Evolutionary conservation across 2,329 filamentous ascomycete genomes (phyloP).

Genomic region (Lasiodiplodia citricola): DNA sequence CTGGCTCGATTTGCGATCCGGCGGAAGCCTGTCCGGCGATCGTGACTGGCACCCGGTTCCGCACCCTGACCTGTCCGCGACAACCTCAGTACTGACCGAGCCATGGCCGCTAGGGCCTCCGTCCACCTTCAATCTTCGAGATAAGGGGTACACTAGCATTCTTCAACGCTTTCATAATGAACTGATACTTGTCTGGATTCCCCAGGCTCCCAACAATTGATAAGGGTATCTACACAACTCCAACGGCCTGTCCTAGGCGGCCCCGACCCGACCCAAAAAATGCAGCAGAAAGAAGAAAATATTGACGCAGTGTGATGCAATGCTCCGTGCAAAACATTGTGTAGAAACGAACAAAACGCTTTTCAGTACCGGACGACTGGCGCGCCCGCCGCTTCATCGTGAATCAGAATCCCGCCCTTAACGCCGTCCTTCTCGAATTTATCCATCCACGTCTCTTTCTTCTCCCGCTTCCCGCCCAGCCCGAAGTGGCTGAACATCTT

Average conservation of each 20-base stretch:
- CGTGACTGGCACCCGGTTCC: neutral
- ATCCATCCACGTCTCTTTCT: conserved; percentile 49
- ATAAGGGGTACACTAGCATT: neutral
- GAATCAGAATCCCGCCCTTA: conserved; percentile 45
- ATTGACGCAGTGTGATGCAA: neutral
- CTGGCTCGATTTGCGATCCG: neutral
- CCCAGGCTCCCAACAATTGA: conserved; percentile 13
- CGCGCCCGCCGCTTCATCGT: conserved; percentile 36
- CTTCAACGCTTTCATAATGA: neutral
- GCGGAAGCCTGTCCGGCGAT: conserved; percentile 6
- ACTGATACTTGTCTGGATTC: neutral
- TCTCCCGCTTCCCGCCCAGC: conserved; percentile 38
- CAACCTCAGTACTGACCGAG: neutral
- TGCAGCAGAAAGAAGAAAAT: neutral
- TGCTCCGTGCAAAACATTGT: neutral
- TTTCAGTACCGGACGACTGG: conserved; percentile 42
- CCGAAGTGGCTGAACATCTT: conserved; percentile 39
- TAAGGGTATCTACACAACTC: conserved; percentile 25
- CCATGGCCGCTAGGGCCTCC: no score
- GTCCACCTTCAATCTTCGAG: no score
- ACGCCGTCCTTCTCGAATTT: conserved; percentile 47
- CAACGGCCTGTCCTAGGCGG: conserved; percentile 3
- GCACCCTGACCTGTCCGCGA: neutral
- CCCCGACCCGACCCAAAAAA: neutral
- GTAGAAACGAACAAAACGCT: neutral